Evolutionary conservation across 495 filamentous ascomycete species (phyloP).

Genomic region (Amorphotheca resinae): DNA sequence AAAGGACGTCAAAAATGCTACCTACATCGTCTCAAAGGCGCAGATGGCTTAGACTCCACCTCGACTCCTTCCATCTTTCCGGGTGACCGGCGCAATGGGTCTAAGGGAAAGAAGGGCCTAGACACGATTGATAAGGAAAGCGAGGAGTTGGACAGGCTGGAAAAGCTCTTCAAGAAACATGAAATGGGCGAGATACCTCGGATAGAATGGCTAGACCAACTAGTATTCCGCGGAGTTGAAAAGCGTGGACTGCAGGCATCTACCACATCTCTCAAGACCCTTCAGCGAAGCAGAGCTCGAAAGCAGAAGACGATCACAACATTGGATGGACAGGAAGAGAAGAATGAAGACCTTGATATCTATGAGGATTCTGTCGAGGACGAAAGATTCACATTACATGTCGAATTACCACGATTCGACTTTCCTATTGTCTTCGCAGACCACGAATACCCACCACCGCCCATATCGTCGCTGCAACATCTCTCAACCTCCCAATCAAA

Average conservation of each 20-base stretch:
- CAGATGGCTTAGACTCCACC: slow-evolving; percentile 74
- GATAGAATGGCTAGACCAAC: slow-evolving; percentile 87
- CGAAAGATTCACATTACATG: slow-evolving; percentile 60
- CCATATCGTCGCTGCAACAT: slow-evolving; percentile 57
- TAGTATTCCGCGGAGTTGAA: slow-evolving; percentile 80
- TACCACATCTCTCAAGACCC: slow-evolving; percentile 17
- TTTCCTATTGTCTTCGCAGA: slow-evolving; percentile 94
- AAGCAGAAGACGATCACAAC: slow-evolving; percentile 11
- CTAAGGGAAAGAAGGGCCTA: slow-evolving; percentile 7
- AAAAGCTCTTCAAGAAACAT: slow-evolving; percentile 88
- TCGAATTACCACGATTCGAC: slow-evolving; percentile 91
- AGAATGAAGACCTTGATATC: not conserved
- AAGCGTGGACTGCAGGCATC: slow-evolving; percentile 52
- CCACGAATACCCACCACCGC: slow-evolving; percentile 77
- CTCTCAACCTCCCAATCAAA: slow-evolving; percentile 50
- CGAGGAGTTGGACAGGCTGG: slow-evolving; percentile 69
- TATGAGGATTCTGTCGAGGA: slow-evolving; percentile 30
- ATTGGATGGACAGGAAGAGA: slow-evolving; percentile 14
- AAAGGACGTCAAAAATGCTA: slow-evolving; percentile 89
- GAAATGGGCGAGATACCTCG: slow-evolving; percentile 92
- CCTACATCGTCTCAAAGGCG: slow-evolving; percentile 66
- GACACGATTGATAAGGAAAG: slow-evolving; percentile 42
- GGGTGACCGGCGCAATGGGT: slow-evolving; percentile 18
- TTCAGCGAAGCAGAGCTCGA: slow-evolving; percentile 20
- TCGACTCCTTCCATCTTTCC: slow-evolving; percentile 58